Evolutionary conservation across 495 filamentous ascomycete genomes (phyloP), one percentile per base, ranked within the genome.

Genomic region (Thermochaetoides thermophila): DNA sequence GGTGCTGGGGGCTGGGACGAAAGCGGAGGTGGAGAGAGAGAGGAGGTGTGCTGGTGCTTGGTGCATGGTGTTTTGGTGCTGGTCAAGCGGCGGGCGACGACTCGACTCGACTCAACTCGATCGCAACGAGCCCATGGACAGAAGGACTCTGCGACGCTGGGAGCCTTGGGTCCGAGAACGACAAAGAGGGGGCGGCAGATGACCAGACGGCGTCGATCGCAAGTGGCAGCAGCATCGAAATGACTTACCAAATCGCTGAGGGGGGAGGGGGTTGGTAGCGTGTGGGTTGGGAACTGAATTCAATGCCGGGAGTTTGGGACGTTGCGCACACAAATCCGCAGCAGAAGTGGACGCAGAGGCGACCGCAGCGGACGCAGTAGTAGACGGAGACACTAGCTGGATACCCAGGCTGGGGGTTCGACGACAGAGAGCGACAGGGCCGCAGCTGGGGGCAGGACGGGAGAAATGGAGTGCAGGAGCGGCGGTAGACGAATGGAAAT

Each of bases 171-270:
- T 16, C 37, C 36, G 23, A 42, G 27, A 34, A 24, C 18, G 41
- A 24, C 35, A 40, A 37, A 42, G 31, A 37, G 39, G 44, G 42
- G 35, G 35, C 14, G 29, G 30, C 14, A 35, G 19, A 28, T 4
- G 11, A 27, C 26, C 29, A 40, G 27, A 27, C 33, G 37, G 27
- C 31, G 30, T 42, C 40, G 58, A 54, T 64, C 61, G 59, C 61
- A 47, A 48, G 42, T 36, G 44, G 39, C 37, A 37, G 37, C 26
- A 48, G 45, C 41, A 42, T 42, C 40, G 45, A 42, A 41, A 55
- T 31, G 35, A 56, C 61, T 58, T 52, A 64, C 61, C 41, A 45
- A 29, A 43, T 45, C 30, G 41, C 32, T 41, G 31, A 37, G 43
- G 37, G 40, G 54, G 52, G 42, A 49, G 51, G 53, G 38, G 56